These are phyloP conservation scores for Aphanomyces euteiches DNA, from an alignment of 352 stramenopile genomes.

Conservation along the genomic window DNA sequence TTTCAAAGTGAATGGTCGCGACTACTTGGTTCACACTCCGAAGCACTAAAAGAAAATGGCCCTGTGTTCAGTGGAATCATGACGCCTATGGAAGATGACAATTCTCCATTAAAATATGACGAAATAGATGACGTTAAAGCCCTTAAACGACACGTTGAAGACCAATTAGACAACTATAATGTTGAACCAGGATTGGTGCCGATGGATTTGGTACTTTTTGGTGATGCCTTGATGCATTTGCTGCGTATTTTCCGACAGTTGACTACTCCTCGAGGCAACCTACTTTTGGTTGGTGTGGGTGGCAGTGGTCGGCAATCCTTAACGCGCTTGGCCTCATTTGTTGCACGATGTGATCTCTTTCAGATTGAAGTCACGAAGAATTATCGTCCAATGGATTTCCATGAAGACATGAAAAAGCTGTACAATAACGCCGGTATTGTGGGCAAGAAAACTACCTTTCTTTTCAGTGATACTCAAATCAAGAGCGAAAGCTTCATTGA, in stretches of 20 bases:
- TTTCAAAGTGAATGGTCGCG: conserved; percentile 79
- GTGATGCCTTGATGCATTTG: conserved; percentile 88
- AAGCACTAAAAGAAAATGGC: conserved; percentile 73
- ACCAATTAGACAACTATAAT: conserved; percentile 90
- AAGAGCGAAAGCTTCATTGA: conserved; percentile 92
- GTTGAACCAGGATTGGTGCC: conserved; percentile 80
- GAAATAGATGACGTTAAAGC: conserved; percentile 84
- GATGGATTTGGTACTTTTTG: conserved; percentile 90
- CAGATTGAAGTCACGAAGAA: conserved; percentile 95
- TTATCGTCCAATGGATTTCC: conserved; percentile 87
- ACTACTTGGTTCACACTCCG: conserved; percentile 49
- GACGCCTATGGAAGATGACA: conserved; percentile 41
- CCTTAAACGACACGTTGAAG: conserved; percentile 86
- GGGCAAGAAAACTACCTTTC: conserved; percentile 84
- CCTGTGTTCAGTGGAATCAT: conserved; percentile 81
- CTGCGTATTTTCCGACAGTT: conserved; percentile 88
- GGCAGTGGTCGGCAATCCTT: conserved; percentile 88
- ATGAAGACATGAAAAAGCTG: conserved; percentile 91
- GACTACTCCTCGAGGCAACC: conserved; percentile 83
- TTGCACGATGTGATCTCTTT: conserved; percentile 86
- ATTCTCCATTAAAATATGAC: conserved; percentile 46
- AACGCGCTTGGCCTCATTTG: conserved; percentile 84
- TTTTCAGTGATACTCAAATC: conserved; percentile 94
- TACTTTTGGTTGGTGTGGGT: conserved; percentile 90
- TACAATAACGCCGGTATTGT: conserved; percentile 74